Conservation (phyloP, 1,284 basidiomycete species). For the Ceratobasidium sp. region DNA sequence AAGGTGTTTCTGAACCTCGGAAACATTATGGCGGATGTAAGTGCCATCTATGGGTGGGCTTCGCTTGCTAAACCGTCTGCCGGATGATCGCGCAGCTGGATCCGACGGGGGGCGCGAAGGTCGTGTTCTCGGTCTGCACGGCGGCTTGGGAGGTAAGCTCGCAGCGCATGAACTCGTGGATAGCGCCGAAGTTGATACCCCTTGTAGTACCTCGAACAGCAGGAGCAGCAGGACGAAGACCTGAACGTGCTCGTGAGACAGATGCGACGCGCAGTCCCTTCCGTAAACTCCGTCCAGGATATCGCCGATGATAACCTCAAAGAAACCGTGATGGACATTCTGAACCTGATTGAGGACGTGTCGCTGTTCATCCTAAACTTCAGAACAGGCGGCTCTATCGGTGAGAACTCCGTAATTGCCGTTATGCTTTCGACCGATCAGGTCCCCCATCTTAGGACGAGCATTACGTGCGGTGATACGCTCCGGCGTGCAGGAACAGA, state of each 20-base stretch:
- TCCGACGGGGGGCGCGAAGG: slow-evolving; percentile 7
- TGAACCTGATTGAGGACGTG: neutral
- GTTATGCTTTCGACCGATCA: too few species aligned
- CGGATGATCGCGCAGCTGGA: neutral
- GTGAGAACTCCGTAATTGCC: too few species aligned
- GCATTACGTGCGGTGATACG: too few species aligned
- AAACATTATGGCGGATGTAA: neutral
- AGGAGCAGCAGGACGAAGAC: neutral
- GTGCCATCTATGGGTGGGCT: neutral
- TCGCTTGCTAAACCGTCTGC: too few species aligned
- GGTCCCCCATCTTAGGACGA: too few species aligned
- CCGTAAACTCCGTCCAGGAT: neutral
- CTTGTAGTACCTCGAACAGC: neutral
- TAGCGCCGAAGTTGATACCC: neutral
- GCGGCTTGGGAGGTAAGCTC: slow-evolving; percentile 17
- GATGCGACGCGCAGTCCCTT: neutral
- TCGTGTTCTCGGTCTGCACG: neutral
- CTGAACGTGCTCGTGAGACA: neutral
- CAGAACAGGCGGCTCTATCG: too few species aligned
- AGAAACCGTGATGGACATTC: neutral
- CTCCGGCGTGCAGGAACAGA: neutral
- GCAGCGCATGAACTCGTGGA: neutral
- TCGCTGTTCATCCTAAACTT: too few species aligned
- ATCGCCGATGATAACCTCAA: neutral
- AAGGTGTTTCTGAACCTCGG: neutral